Evolutionary conservation across 164 flowering plant species (phyloP).

Genomic region (Chimonanthus praecox): DNA sequence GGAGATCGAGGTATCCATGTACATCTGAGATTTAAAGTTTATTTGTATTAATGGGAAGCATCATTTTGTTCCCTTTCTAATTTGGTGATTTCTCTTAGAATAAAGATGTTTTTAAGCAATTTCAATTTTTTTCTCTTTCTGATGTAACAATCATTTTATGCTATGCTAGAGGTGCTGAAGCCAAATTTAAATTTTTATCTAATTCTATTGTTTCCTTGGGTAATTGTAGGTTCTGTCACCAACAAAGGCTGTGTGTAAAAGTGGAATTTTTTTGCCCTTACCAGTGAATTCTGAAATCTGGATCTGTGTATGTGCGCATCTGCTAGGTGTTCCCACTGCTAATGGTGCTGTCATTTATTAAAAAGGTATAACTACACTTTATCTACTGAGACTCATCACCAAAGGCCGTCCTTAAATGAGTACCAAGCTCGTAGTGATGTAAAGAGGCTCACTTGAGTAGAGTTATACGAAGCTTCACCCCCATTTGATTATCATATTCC

Average conservation of each 20-base stretch:
- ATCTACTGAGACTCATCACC: no score
- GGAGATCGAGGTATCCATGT: background rate
- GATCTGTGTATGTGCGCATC: background rate
- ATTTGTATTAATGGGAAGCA: conserved; percentile 3
- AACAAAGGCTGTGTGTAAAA: background rate
- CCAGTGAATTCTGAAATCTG: background rate
- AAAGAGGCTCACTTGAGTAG: no score
- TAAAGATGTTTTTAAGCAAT: background rate
- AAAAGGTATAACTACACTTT: no score
- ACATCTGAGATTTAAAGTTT: conserved; percentile 1
- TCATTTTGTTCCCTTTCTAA: background rate
- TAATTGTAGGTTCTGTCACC: background rate
- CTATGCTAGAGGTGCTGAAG: background rate
- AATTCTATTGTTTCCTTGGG: background rate
- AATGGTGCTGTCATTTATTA: no score
- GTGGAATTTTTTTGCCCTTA: background rate
- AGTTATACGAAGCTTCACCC: no score
- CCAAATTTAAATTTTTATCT: background rate
- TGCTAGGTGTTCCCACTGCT: background rate
- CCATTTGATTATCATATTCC: no score
- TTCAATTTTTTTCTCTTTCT: background rate
- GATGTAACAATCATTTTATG: background rate
- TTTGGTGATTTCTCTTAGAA: conserved; percentile 1
- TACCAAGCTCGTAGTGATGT: no score
- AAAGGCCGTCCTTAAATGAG: no score